These are phyloP conservation scores for Aureobasidium zeae DNA, from an alignment of 2,329 filamentous ascomycete genomes.

Conservation along the genomic window DNA sequence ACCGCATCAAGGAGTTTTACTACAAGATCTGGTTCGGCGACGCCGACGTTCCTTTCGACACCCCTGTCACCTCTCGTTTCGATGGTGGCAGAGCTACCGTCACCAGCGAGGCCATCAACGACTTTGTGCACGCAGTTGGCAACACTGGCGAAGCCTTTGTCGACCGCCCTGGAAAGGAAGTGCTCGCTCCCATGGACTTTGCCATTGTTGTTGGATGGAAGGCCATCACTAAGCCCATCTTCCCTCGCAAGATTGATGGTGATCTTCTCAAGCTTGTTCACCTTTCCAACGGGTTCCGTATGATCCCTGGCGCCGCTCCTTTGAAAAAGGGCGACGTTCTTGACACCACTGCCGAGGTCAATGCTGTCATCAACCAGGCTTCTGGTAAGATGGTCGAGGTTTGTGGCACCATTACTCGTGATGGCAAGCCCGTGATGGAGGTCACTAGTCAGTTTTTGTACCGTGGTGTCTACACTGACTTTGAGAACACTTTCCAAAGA, in stretches of 20 bases:
- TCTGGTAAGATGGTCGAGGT: conserved; percentile 99
- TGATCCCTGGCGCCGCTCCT: conserved; percentile 91
- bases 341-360: conserved; percentile 88
- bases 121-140: conserved; percentile 97
- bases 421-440: conserved; percentile 85
- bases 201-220: conserved; percentile 49
- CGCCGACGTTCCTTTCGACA: conserved; percentile 73
- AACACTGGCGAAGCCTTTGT: conserved; percentile 98
- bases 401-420: conserved; percentile 87
- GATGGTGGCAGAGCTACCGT: conserved; percentile 82
- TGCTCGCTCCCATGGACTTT: conserved; percentile 94
- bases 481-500: conserved; percentile 96
- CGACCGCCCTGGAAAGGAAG: conserved; percentile 84
- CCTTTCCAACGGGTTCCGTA: conserved; percentile 93
- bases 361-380: conserved; percentile 95
- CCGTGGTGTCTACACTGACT: conserved; percentile 85
- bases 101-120: conserved; percentile 86
- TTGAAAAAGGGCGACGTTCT: conserved; percentile 92
- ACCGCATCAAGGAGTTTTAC: conserved; percentile 99
- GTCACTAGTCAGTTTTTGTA: conserved; percentile 98
- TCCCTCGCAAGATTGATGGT: conserved; percentile 90
- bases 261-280: conserved; percentile 94
- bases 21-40: conserved; percentile 96
- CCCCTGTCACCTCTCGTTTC: conserved; percentile 76
- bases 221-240: conserved; percentile 98